Evolutionary conservation across 805 yeast genomes (phyloP).

Genomic region (Kuraishia piskuri): DNA sequence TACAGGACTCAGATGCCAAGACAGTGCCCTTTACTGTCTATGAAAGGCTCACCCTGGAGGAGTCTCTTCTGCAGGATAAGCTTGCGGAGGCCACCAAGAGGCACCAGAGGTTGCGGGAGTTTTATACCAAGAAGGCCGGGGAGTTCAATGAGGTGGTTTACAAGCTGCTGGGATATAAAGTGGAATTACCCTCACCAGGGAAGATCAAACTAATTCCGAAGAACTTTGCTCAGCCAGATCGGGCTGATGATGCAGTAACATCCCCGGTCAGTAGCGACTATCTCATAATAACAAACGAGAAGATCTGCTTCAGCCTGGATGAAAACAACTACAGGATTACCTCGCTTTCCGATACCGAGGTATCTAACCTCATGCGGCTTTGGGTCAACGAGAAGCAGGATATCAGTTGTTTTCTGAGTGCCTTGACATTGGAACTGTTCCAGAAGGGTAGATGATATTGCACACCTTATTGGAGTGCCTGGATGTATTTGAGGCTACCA

Average conservation of each 20-base stretch:
- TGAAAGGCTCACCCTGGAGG: constrained; percentile 52
- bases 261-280: constrained; percentile 4
- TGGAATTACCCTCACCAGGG: constrained; percentile 56
- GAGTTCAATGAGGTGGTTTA: constrained; percentile 65
- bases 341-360: neutral
- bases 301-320: constrained; percentile 51
- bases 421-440: constrained; percentile 59
- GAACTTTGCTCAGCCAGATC: constrained; percentile 18
- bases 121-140: constrained; percentile 55
- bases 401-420: constrained; percentile 71
- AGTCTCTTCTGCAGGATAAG: constrained; percentile 34
- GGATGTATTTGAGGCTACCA: too few species aligned
- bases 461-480: too few species aligned
- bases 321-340: constrained; percentile 31
- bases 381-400: constrained; percentile 67
- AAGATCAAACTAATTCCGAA: constrained; percentile 47
- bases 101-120: constrained; percentile 42
- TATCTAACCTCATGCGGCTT: constrained; percentile 43
- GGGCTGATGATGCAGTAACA: constrained; percentile 13
- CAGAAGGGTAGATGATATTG: too few species aligned
- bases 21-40: constrained; percentile 54
- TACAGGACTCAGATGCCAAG: constrained; percentile 7
- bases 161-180: constrained; percentile 59
- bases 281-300: constrained; percentile 23
- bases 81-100: constrained; percentile 43